Evolutionary conservation across 768 basidiomycete species (phyloP).

Genomic region (Melanogaster broomeanus): DNA sequence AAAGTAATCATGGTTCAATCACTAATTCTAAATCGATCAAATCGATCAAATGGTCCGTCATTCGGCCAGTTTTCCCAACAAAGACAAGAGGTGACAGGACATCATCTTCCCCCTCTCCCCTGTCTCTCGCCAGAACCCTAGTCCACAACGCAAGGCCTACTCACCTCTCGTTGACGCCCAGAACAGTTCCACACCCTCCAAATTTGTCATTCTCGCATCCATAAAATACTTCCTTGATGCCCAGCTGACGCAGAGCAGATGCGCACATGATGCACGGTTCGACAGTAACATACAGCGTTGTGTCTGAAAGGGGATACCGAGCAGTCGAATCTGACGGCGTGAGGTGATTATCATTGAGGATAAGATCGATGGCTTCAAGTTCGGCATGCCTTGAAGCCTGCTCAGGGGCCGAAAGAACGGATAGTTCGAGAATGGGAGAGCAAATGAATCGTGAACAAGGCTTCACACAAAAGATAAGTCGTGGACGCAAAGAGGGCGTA

Average conservation of each 20-base stretch:
- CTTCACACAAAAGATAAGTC: neutral
- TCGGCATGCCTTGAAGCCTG: constrained; percentile 98
- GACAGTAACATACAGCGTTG: constrained; percentile 95
- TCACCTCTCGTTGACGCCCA: constrained; percentile 80
- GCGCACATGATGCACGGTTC: constrained; percentile 99
- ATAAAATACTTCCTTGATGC: constrained; percentile 87
- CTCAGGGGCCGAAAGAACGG: neutral
- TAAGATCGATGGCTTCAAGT: constrained; percentile 91
- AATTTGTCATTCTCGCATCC: constrained; percentile 96
- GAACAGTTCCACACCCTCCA: constrained; percentile 94
- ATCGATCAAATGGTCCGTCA: neutral
- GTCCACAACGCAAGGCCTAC: constrained; percentile 19
- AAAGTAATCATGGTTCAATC: neutral
- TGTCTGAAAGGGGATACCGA: constrained; percentile 68
- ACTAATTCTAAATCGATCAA: neutral
- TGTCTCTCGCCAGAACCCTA: too few species aligned
- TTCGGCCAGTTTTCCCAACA: too few species aligned
- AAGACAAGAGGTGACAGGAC: too few species aligned
- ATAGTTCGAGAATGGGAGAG: constrained; percentile 3
- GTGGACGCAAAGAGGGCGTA: constrained; percentile 36
- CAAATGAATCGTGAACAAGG: neutral
- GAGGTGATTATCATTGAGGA: constrained; percentile 63
- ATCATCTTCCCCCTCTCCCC: too few species aligned
- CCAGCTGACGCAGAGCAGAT: constrained; percentile 90
- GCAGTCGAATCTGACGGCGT: constrained; percentile 45